phyloP scores from a whole-genome alignment of 352 stramenopile species.

The Pythium aquatile region DNA sequence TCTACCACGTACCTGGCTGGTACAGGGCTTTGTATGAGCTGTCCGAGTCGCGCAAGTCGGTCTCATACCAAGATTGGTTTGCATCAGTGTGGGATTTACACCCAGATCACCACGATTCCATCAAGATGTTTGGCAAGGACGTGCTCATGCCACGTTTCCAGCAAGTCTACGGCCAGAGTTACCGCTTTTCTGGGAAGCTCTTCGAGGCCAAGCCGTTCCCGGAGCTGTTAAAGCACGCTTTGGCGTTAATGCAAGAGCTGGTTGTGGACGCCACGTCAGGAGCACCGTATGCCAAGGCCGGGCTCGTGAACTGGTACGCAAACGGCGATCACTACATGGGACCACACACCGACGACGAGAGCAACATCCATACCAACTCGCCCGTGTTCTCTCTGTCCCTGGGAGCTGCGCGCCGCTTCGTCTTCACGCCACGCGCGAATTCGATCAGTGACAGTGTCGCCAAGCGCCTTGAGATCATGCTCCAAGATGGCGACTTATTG shows the following conservation, averaged over 20 bases:
- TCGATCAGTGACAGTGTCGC: background rate
- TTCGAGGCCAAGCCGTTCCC: constrained; percentile 52
- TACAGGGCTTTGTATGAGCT: constrained; percentile 37
- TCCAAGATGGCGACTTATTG: constrained; percentile 68
- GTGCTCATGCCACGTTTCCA: constrained; percentile 67
- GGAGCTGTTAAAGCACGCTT: constrained; percentile 32
- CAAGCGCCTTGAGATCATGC: constrained; percentile 38
- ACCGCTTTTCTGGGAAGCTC: constrained; percentile 58
- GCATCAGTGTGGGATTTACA: constrained; percentile 58
- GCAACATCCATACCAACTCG: constrained; percentile 40
- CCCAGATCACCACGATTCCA: constrained; percentile 50
- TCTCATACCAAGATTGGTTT: constrained; percentile 24
- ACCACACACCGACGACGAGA: constrained; percentile 71
- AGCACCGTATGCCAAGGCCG: constrained; percentile 18
- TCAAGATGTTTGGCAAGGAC: constrained; percentile 76
- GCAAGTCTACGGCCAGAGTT: constrained; percentile 54
- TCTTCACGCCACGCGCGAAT: constrained; percentile 43
- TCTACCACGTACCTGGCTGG: constrained; percentile 60
- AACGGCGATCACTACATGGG: constrained; percentile 81
- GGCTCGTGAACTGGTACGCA: constrained; percentile 85
- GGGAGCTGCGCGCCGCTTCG: constrained; percentile 64
- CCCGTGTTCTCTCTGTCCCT: constrained; percentile 72
- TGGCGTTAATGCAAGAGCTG: constrained; percentile 45
- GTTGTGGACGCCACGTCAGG: constrained; percentile 8
- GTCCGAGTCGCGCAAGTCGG: constrained; percentile 22